Conservation (phyloP, 2,329 filamentous ascomycete genomes). For the Lachnellula arida region DNA sequence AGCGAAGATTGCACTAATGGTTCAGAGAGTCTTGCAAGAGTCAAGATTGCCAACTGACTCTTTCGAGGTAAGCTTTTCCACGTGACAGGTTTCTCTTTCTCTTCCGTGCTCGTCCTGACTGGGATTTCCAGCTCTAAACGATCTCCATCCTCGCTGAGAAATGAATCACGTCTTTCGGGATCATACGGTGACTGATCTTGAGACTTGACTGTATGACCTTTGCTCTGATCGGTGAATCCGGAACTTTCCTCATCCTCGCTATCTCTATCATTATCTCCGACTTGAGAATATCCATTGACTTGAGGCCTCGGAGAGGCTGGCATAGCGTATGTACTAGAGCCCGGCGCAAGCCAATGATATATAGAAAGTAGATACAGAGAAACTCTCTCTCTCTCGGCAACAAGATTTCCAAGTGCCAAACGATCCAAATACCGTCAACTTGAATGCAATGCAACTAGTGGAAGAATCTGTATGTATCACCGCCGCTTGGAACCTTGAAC, state of each 20-base stretch:
- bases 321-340: background rate
- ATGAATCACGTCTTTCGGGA: slow-evolving; percentile 2
- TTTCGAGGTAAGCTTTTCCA: slow-evolving; percentile 77
- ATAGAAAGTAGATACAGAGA: background rate
- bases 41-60: slow-evolving; percentile 72
- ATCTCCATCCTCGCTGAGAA: slow-evolving; percentile 25
- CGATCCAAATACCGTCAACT: background rate
- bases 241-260: background rate
- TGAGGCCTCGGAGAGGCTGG: background rate
- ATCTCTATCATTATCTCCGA: slow-evolving; percentile 1
- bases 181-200: background rate
- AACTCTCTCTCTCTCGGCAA: background rate
- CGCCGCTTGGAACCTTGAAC: background rate
- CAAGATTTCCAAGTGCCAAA: background rate
- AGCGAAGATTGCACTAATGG: slow-evolving; percentile 72
- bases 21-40: slow-evolving; percentile 74
- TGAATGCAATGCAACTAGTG: background rate
- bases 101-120: slow-evolving; percentile 8
- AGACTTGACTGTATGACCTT: background rate
- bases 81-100: slow-evolving; percentile 42
- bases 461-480: background rate
- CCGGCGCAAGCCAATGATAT: background rate
- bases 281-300: background rate
- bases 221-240: background rate
- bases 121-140: slow-evolving; percentile 24